A percentile compares a stretch with the other conserved stretches of the same genome.
Evolutionary conservation across 1,139 yeast species (phyloP).

Genomic region (Geotrichum bryndzae): DNA sequence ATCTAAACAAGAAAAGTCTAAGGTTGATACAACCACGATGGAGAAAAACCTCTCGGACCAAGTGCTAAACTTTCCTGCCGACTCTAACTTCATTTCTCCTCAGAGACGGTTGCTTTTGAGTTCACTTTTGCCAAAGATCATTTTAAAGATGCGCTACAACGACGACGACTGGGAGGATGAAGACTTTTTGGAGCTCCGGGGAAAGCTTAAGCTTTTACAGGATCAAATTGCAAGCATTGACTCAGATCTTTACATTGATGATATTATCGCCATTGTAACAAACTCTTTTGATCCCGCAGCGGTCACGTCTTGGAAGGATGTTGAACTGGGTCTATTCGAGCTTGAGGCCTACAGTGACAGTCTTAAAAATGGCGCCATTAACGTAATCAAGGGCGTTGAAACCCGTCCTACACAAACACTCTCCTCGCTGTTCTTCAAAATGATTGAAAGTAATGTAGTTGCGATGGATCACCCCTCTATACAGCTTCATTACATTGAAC

Average conservation of each 20-base stretch:
- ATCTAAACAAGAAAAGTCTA: slow-evolving; percentile 30
- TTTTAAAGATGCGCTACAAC: slow-evolving; percentile 75
- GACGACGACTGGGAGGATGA: slow-evolving; percentile 51
- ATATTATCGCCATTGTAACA: slow-evolving; percentile 60
- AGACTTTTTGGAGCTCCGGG: slow-evolving; percentile 74
- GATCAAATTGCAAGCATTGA: slow-evolving; percentile 75
- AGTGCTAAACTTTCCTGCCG: slow-evolving; percentile 29
- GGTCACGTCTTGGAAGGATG: slow-evolving; percentile 55
- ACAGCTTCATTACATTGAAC: slow-evolving; percentile 76
- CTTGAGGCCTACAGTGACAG: slow-evolving; percentile 74
- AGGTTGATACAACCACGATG: slow-evolving; percentile 26
- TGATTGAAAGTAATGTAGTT: slow-evolving; percentile 52
- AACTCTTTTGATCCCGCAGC: slow-evolving; percentile 41
- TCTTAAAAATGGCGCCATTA: slow-evolving; percentile 65
- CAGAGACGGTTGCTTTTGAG: slow-evolving; percentile 49
- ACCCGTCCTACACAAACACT: slow-evolving; percentile 27
- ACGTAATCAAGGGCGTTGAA: slow-evolving; percentile 52
- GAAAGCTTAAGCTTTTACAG: slow-evolving; percentile 68
- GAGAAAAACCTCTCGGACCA: slow-evolving; percentile 28
- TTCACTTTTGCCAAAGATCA: slow-evolving; percentile 59
- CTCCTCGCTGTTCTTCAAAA: slow-evolving; percentile 52
- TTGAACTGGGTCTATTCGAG: slow-evolving; percentile 83
- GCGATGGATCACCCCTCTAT: slow-evolving; percentile 61
- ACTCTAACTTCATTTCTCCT: slow-evolving; percentile 29
- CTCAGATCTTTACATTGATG: slow-evolving; percentile 66